These are phyloP conservation scores for Simmondsia chinensis DNA, from an alignment of 148 eudicot genomes.

Conservation along the genomic window DNA sequence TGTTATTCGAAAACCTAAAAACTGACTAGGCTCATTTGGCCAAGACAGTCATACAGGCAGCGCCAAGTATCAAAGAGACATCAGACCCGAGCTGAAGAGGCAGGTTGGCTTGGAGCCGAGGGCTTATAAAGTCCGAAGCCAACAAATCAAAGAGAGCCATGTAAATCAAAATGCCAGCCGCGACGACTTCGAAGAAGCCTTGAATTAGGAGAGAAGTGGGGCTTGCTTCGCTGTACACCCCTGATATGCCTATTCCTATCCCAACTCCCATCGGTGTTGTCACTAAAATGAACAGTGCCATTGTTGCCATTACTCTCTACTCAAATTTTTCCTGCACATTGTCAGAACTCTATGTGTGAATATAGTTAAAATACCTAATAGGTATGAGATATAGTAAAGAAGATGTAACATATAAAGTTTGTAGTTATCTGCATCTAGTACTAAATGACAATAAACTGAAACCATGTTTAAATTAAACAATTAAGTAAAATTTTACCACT, in stretches of 20 bases:
- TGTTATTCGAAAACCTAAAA: too few species aligned
- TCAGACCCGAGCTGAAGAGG: conserved; percentile 48
- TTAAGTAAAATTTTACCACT: too few species aligned
- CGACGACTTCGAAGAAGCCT: conserved; percentile 49
- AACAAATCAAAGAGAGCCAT: conserved; percentile 73
- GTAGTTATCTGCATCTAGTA: background rate
- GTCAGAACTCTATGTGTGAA: too few species aligned
- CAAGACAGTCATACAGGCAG: conserved; percentile 58
- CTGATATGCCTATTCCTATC: conserved; percentile 44
- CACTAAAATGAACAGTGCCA: conserved; percentile 52
- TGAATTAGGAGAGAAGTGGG: conserved; percentile 42
- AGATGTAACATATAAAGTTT: too few species aligned
- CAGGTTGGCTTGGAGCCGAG: conserved; percentile 43
- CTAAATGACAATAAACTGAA: too few species aligned
- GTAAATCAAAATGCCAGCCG: conserved; percentile 59
- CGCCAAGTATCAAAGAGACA: conserved; percentile 54
- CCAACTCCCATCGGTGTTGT: conserved; percentile 59
- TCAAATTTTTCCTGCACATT: conserved; percentile 50
- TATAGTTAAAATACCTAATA: background rate
- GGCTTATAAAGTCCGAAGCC: conserved; percentile 70
- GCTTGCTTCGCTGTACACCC: conserved; percentile 29
- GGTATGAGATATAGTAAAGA: background rate
- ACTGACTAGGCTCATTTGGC: conserved; percentile 76
- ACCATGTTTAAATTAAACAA: too few species aligned
- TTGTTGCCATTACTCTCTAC: conserved; percentile 29